These are phyloP conservation scores for Pisolithus marmoratus DNA, from an alignment of 768 basidiomycete genomes.

Conservation along the genomic window DNA sequence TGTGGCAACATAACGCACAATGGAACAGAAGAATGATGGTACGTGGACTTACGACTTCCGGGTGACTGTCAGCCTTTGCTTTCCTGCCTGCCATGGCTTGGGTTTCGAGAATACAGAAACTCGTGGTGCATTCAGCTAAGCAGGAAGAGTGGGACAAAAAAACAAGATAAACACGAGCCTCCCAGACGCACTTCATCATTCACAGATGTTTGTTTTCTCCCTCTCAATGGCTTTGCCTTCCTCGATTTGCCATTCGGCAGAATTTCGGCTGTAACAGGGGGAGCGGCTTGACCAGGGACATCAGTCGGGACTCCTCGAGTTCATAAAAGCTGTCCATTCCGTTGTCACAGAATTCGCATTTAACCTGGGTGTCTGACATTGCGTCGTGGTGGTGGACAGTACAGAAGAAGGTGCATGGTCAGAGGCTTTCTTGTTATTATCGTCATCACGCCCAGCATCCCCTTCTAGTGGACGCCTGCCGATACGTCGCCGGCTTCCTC, in stretches of 20 bases:
- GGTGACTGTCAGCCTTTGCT: background rate
- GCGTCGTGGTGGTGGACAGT: conserved; percentile 5
- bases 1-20: background rate
- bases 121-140: no score
- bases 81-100: conserved; percentile 1
- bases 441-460: no score
- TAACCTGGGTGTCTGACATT: conserved; percentile 9
- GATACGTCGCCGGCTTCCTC: conserved; percentile 23
- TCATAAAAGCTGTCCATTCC: background rate
- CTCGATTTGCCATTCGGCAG: conserved; percentile 10
- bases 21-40: background rate
- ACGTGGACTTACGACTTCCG: background rate
- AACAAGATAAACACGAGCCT: no score
- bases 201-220: conserved; percentile 1
- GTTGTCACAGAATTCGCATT: background rate
- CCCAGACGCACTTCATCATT: conserved; percentile 1
- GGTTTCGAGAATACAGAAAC: background rate
- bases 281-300: background rate
- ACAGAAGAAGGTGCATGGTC: background rate
- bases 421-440: background rate
- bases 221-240: conserved; percentile 4
- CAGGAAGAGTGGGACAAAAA: no score
- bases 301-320: background rate
- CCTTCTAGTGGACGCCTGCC: background rate
- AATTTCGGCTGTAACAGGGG: conserved; percentile 9